These are phyloP conservation scores for Rhodotorula paludigena DNA, from an alignment of 768 basidiomycete genomes.

Conservation along the genomic window DNA sequence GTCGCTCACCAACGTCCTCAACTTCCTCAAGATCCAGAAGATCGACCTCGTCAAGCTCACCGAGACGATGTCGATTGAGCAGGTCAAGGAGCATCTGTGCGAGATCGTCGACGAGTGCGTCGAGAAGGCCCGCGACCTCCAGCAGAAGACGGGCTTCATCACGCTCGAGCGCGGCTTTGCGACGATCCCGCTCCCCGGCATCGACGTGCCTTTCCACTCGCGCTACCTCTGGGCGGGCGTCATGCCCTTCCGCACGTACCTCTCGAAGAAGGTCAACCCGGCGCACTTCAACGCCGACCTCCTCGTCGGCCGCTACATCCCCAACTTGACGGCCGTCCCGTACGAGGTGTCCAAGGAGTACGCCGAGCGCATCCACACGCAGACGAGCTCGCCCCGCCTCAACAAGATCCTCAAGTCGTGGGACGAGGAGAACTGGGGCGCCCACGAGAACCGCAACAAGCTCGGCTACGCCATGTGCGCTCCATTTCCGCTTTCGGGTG, in stretches of 20 bases:
- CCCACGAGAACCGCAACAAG: slow-evolving; percentile 75
- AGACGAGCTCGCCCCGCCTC: slow-evolving; percentile 89
- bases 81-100: slow-evolving; percentile 90
- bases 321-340: slow-evolving; percentile 86
- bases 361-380: slow-evolving; percentile 90
- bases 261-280: slow-evolving; percentile 96
- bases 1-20: slow-evolving; percentile 72
- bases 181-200: slow-evolving; percentile 60
- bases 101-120: slow-evolving; percentile 84
- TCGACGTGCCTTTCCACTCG: slow-evolving; percentile 99
- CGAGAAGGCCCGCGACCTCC: slow-evolving; percentile 67
- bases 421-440: slow-evolving; percentile 85
- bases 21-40: slow-evolving; percentile 94
- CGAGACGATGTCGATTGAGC: slow-evolving; percentile 78
- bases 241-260: slow-evolving; percentile 49
- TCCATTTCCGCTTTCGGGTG: too few species aligned
- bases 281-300: slow-evolving; percentile 87
- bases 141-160: slow-evolving; percentile 74
- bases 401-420: slow-evolving; percentile 90
- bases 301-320: slow-evolving; percentile 90
- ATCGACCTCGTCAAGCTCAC: slow-evolving; percentile 65
- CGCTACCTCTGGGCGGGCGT: slow-evolving; percentile 86
- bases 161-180: slow-evolving; percentile 95
- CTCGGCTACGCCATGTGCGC: slow-evolving; percentile 79
- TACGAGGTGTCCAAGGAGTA: slow-evolving; percentile 80